phyloP scores from a whole-genome alignment of 163 green algal species.

The Prototheca cutis region DNA sequence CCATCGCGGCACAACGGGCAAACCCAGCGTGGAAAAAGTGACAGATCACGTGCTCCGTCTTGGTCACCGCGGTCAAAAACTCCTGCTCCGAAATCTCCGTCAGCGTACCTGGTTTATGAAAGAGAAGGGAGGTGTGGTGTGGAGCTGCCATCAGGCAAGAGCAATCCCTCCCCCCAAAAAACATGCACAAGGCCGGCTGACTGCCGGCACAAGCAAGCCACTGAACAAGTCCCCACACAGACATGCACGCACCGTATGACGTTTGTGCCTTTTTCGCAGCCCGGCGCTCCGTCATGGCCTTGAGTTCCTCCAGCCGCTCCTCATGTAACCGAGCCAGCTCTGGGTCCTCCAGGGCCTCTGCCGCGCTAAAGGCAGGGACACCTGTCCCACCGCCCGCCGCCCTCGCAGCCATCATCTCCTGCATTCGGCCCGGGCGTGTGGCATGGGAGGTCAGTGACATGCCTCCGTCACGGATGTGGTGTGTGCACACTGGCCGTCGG shows the following conservation, averaged over 20 bases:
- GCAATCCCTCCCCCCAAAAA: too few relatives aligned
- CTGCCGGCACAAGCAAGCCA: too few relatives aligned
- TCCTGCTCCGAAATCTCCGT: conserved; percentile 37
- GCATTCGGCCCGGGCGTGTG: too few relatives aligned
- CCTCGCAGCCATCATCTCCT: conserved; percentile 39
- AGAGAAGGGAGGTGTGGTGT: not conserved
- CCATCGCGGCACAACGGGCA: conserved; percentile 89
- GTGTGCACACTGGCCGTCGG: too few relatives aligned
- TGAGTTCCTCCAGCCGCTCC: conserved; percentile 67
- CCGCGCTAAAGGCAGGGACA: conserved; percentile 41
- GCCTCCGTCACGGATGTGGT: not conserved
- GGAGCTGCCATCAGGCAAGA: too few relatives aligned
- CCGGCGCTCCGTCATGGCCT: conserved; percentile 55
- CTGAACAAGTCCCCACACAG: too few relatives aligned
- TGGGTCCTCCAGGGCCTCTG: conserved; percentile 77
- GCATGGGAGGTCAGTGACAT: not conserved
- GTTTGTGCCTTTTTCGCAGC: not conserved
- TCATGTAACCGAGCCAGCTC: conserved; percentile 83
- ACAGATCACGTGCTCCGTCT: conserved; percentile 59
- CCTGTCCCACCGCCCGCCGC: conserved; percentile 4
- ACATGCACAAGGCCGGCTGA: too few relatives aligned
- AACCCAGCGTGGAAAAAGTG: conserved; percentile 97
- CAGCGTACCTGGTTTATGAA: conserved; percentile 8
- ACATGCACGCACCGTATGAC: not conserved
- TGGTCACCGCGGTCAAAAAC: conserved; percentile 78